Evolutionary conservation across 371 early-diverging fungal species (phyloP).

Genomic region (Haplosporangium sp.): DNA sequence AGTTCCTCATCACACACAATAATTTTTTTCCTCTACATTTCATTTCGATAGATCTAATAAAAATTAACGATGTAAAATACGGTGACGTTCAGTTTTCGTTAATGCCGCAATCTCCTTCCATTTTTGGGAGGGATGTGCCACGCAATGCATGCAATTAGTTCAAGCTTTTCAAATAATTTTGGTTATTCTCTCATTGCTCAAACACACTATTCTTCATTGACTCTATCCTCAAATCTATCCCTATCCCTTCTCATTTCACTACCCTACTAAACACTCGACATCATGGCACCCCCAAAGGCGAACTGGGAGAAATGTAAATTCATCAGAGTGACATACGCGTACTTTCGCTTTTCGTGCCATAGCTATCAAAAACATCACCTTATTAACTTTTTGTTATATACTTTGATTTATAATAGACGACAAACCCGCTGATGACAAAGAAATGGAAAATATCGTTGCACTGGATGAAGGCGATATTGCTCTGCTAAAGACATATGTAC

Average conservation of each 20-base stretch:
- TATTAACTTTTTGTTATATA: too few relatives aligned
- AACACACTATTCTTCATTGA: neutral
- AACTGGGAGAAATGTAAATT: slow-evolving; percentile 97
- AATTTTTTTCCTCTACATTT: too few relatives aligned
- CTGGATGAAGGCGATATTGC: slow-evolving; percentile 98
- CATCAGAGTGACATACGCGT: neutral
- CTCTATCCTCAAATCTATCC: neutral
- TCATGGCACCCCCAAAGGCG: slow-evolving; percentile 71
- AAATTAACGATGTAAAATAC: too few relatives aligned
- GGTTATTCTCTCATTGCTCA: neutral
- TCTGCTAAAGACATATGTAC: slow-evolving; percentile 91
- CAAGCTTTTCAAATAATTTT: slow-evolving; percentile 58
- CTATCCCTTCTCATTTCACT: slow-evolving; percentile 64
- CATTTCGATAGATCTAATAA: too few relatives aligned
- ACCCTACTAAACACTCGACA: slow-evolving; percentile 74
- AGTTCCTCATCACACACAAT: too few relatives aligned
- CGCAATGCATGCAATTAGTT: slow-evolving; percentile 99
- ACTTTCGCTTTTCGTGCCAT: neutral
- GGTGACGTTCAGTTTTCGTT: too few relatives aligned
- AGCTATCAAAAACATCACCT: neutral
- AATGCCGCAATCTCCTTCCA: neutral
- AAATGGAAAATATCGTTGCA: slow-evolving; percentile 92
- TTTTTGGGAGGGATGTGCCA: slow-evolving; percentile 97
- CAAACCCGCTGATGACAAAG: slow-evolving; percentile 81
- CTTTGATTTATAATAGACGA: slow-evolving; percentile 69